These are phyloP conservation scores for Neoarthrinium moseri DNA, from an alignment of 2,329 filamentous ascomycete genomes.

Conservation along the genomic window DNA sequence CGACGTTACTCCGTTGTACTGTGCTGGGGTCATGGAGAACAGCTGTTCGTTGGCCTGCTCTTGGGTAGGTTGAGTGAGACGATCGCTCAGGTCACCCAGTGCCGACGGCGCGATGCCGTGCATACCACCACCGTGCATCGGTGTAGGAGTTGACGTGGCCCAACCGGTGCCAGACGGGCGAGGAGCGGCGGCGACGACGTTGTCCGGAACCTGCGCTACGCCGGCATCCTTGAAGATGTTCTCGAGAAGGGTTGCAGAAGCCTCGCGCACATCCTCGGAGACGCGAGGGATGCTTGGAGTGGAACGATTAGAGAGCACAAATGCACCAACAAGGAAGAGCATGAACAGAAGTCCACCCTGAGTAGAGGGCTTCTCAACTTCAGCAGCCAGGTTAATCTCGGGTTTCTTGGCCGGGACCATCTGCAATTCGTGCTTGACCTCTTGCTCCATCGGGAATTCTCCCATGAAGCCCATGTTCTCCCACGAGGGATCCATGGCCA, in stretches of 20 bases:
- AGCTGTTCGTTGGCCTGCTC: slow-evolving; percentile 86
- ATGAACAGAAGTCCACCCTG: slow-evolving; percentile 86
- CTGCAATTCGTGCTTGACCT: slow-evolving; percentile 60
- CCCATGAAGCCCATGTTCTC: slow-evolving; percentile 78
- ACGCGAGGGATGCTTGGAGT: slow-evolving; percentile 71
- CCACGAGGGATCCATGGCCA: slow-evolving; percentile 81
- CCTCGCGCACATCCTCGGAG: slow-evolving; percentile 77
- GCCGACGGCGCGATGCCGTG: slow-evolving; percentile 54
- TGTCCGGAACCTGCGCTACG: slow-evolving; percentile 45
- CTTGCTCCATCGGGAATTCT: slow-evolving; percentile 63
- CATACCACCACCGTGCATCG: slow-evolving; percentile 43
- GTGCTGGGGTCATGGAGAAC: slow-evolving; percentile 80
- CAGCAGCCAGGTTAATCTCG: slow-evolving; percentile 42
- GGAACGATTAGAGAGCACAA: slow-evolving; percentile 84
- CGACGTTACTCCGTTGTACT: slow-evolving; percentile 83
- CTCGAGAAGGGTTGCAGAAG: slow-evolving; percentile 74
- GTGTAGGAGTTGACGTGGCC: slow-evolving; percentile 37
- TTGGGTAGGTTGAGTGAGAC: slow-evolving; percentile 72
- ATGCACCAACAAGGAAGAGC: slow-evolving; percentile 94
- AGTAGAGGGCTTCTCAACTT: slow-evolving; percentile 64
- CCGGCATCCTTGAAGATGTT: slow-evolving; percentile 81
- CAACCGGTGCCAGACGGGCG: slow-evolving; percentile 52
- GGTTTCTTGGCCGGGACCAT: slow-evolving; percentile 54
- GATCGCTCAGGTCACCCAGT: slow-evolving; percentile 66
- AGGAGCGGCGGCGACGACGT: slow-evolving; percentile 44